These are phyloP conservation scores for Cytospora piceicola DNA, from an alignment of 2,329 filamentous ascomycete genomes.

Conservation along the genomic window DNA sequence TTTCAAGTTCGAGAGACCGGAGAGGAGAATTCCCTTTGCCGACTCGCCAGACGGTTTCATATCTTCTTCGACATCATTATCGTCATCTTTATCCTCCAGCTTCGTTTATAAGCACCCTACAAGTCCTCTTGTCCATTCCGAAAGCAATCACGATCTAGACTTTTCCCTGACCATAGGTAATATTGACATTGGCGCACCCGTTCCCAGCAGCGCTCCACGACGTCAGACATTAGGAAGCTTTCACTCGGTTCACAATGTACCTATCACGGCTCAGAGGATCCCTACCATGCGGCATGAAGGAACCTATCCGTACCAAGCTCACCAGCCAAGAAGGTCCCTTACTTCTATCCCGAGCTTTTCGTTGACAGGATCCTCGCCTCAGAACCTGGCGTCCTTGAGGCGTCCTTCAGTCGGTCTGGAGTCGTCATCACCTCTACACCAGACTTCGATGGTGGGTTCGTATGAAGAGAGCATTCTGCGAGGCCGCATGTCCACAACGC, in stretches of 20 bases:
- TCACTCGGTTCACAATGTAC: constrained; percentile 23
- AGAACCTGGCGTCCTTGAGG: constrained; percentile 58
- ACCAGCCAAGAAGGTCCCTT: constrained; percentile 77
- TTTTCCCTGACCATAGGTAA: constrained; percentile 58
- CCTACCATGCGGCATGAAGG: constrained; percentile 60
- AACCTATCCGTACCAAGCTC: constrained; percentile 71
- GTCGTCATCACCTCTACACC: constrained; percentile 71
- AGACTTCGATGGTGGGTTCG: constrained; percentile 95
- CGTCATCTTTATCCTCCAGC: constrained; percentile 74
- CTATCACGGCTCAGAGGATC: constrained; percentile 36
- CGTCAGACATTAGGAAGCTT: constrained; percentile 69
- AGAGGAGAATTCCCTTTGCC: constrained; percentile 35
- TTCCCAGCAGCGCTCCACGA: constrained; percentile 48
- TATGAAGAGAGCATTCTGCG: constrained; percentile 96
- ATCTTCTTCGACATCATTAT: constrained; percentile 62
- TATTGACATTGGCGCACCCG: constrained; percentile 51
- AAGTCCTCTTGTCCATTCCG: constrained; percentile 86
- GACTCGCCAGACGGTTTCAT: constrained; percentile 42
- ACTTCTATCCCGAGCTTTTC: constrained; percentile 59
- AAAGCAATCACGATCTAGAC: constrained; percentile 80
- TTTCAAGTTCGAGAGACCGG: constrained; percentile 50
- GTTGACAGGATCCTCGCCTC: constrained; percentile 48
- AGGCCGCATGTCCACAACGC: constrained; percentile 94
- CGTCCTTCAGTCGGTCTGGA: constrained; percentile 76
- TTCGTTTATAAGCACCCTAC: constrained; percentile 89